Evolutionary conservation across 768 basidiomycete species (phyloP), one percentile per base, ranked within the genome.

Genomic region (Saitozyma sp.): DNA sequence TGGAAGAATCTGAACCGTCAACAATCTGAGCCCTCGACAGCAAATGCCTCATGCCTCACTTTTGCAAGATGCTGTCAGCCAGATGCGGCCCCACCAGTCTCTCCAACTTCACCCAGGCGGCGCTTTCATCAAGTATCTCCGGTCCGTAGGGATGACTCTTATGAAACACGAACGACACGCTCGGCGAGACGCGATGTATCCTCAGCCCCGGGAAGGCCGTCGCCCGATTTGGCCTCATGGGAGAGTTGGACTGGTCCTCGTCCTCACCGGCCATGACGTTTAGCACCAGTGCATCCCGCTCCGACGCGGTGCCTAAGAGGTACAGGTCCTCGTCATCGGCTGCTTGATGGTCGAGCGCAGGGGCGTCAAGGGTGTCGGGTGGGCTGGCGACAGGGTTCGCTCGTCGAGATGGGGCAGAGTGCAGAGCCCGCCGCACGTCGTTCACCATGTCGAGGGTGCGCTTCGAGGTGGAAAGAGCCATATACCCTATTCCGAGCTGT

Each of bases 51-150:
- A n/a, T 50, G 17, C 49, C 29, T 29, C 29, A 29, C 29, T 29
- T 29, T 5, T 29, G 29, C 29, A 29, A 29, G 29, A 29, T 29
- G 29, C 29, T 29, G 29, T 29, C 29, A 29, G 29, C 29, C 29
- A 10, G 49, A 50, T n/a, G 49, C 4, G 9, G 29, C 49, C 9
- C 17, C 49, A 50, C 49, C 49, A 50, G 17, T 17, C 17, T 17
- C 49, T 50, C 49, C 49, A 50, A n/a, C 49, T 50, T n/a, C 49
- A n/a, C 29, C 49, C 49, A 50, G 49, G 29, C 49, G 16, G 17
- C 29, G 17, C 49, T 29, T 50, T n/a, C 17, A n/a, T 29, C 49
- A 50, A 17, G 17, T n/a, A 29, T n/a, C 49, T 50, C 49, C 9
- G 29, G 17, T 17, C 49, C 49, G n/a, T 50, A 50, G 10, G 49